Evolutionary conservation across 345 rosid species (phyloP), one percentile per base, ranked within the genome.

Genomic region (Geranium rotundifolium): DNA sequence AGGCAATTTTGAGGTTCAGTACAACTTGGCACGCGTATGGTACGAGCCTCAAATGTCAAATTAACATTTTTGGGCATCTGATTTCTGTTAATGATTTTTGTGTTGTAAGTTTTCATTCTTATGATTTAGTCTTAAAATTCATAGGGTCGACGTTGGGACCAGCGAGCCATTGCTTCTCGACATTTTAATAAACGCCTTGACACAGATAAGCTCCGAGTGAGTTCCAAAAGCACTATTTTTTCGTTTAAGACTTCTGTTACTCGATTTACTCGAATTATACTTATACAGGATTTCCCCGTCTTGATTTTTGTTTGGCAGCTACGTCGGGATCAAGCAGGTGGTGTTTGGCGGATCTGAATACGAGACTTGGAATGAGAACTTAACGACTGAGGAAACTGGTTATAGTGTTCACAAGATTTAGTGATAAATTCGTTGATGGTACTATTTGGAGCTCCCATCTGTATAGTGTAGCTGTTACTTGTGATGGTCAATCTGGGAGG

Each of bases 151-250:
- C 74, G 84, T 92, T 63, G 95, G 98, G 56, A 89, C 79, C 17
- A 68, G 77, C 2, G 93, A 92, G 67, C 88, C 95, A 19, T 73
- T 92, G 85, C 73, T 92, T 71, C 80, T 92, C 19, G 97, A 92
- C 63, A 76, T 82, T 75, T 58, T 92, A 77, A 82, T 92, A 50
- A 89, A 92, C 71, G 95, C 95, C 13, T 69, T 89, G 81, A 89
- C 89, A 46, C 97, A 89, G 69, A 83, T 92, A 68, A 92, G 98
- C 76, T 83, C 93, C 0, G 96, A 92, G 98, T 89, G 78, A 74
- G 90, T 65, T 71, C 46, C 69, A 16, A 1, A 15, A 61, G 61
- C 20, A 9, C 20, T 19, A 8, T 50, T 29, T 49, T 39, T 19
- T 57, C 63, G 4, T 54, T 15, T 29, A 56, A 23, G 46, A 41